Evolutionary conservation across 169 alveolate genomes (phyloP).

Genomic region (Cystoisospora suis): DNA sequence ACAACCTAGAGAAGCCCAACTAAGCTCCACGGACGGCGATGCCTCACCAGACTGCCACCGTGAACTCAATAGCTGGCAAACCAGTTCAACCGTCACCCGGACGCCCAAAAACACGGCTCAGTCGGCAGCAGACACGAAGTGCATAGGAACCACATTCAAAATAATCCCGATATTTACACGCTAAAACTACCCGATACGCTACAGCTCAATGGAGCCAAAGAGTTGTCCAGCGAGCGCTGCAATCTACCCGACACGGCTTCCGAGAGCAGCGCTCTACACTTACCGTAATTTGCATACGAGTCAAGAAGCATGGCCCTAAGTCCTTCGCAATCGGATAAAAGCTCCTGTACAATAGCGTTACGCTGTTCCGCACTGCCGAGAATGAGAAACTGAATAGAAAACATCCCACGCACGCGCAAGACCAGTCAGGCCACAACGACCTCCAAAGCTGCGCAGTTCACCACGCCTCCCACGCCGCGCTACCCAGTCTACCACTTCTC

Average conservation of each 20-base stretch:
- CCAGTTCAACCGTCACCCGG: no score
- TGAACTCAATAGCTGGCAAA: no score
- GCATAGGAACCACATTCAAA: neutral
- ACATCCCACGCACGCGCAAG: no score
- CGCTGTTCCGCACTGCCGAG: conserved; percentile 73
- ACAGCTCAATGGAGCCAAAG: neutral
- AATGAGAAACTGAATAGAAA: conserved; percentile 67
- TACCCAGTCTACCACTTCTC: no score
- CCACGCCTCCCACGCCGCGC: no score
- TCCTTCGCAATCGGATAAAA: conserved; percentile 75
- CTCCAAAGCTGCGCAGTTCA: no score
- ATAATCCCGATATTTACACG: neutral
- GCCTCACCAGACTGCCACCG: no score
- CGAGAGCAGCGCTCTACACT: no score
- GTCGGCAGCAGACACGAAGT: neutral
- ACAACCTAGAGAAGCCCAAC: no score
- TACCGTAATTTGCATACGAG: conserved; percentile 85
- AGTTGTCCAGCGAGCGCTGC: neutral
- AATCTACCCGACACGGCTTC: no score
- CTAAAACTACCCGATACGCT: neutral
- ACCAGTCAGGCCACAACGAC: no score
- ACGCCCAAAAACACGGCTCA: neutral
- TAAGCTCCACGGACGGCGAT: no score
- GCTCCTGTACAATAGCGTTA: conserved; percentile 67
- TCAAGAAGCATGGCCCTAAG: conserved; percentile 78